Conservation (phyloP, 495 filamentous ascomycete species). For the Astrothelium subdiscretum region DNA sequence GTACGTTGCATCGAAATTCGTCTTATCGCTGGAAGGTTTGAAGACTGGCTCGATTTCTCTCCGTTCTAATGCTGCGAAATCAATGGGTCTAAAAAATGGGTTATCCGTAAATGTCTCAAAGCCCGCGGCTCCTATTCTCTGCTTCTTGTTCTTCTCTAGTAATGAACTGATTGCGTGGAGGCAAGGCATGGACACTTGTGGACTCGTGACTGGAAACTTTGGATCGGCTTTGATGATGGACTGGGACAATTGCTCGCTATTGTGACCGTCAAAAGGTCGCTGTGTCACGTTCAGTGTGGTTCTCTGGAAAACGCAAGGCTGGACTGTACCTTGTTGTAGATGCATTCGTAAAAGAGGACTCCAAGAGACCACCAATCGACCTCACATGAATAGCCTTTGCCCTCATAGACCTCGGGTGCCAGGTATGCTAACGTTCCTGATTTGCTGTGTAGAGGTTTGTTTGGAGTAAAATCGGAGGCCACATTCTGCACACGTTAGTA, state of each 20-base stretch:
- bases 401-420: slow-evolving; percentile 88
- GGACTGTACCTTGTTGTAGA: slow-evolving; percentile 82
- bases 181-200: slow-evolving; percentile 75
- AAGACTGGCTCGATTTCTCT: slow-evolving; percentile 92
- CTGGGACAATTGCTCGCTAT: slow-evolving; percentile 64
- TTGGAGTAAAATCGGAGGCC: slow-evolving; percentile 77
- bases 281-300: slow-evolving; percentile 28
- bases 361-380: slow-evolving; percentile 99
- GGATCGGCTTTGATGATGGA: slow-evolving; percentile 75
- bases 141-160: slow-evolving; percentile 65
- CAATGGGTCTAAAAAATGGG: slow-evolving; percentile 75
- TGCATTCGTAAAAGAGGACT: slow-evolving; percentile 96
- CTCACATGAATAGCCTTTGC: slow-evolving; percentile 70
- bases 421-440: slow-evolving; percentile 94
- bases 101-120: slow-evolving; percentile 77
- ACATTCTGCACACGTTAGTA: slow-evolving; percentile 57
- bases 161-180: slow-evolving; percentile 73
- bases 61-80: slow-evolving; percentile 73
- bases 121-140: slow-evolving; percentile 65
- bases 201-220: slow-evolving; percentile 78
- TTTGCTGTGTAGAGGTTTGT: slow-evolving; percentile 83
- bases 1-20: slow-evolving; percentile 97
- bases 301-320: not conserved
- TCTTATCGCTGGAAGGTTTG: slow-evolving; percentile 87
- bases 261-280: slow-evolving; percentile 87